Percentiles rank a stretch among this genome's conserved stretches.
phyloP scores from a whole-genome alignment of 1,139 yeast genomes.

The Kodamaea plutei region DNA sequence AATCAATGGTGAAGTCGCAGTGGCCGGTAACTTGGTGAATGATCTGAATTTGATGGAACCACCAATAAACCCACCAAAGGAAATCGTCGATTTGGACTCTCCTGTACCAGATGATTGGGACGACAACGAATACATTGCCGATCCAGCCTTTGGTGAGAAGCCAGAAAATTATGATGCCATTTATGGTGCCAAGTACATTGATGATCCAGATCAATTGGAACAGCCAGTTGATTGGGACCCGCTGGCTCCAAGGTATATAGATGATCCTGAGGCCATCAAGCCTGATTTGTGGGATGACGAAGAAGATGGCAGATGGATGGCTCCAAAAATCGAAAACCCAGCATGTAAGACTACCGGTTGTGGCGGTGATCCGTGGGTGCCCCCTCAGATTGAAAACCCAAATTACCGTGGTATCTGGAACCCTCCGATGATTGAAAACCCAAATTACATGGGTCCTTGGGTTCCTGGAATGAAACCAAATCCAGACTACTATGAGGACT shows the following conservation, averaged over 20 bases:
- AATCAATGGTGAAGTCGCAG: constrained; percentile 70
- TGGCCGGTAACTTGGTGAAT: constrained; percentile 62
- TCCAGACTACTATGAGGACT: constrained; percentile 63
- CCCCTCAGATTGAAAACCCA: constrained; percentile 65
- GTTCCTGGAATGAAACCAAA: constrained; percentile 61
- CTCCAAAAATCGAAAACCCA: constrained; percentile 70
- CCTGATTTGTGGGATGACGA: constrained; percentile 86
- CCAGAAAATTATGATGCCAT: constrained; percentile 81
- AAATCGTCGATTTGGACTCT: constrained; percentile 59
- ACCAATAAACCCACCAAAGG: constrained; percentile 57
- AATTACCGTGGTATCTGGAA: constrained; percentile 75
- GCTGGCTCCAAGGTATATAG: constrained; percentile 49
- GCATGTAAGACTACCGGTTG: constrained; percentile 65
- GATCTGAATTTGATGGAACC: constrained; percentile 53
- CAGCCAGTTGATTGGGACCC: constrained; percentile 85
- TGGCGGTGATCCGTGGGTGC: constrained; percentile 57
- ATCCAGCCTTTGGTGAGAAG: constrained; percentile 53
- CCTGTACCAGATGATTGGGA: constrained; percentile 79
- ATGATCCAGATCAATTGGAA: constrained; percentile 54
- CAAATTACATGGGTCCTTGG: constrained; percentile 79
- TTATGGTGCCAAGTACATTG: constrained; percentile 52
- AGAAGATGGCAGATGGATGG: constrained; percentile 80
- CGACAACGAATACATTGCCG: constrained; percentile 58
- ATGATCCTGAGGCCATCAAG: constrained; percentile 59
- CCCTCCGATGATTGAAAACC: constrained; percentile 65